Percentiles rank a stretch among this genome's conserved stretches.
These are phyloP conservation scores for Powellomyces hirtus DNA, from an alignment of 192 early-diverging fungal species.

Conservation along the genomic window DNA sequence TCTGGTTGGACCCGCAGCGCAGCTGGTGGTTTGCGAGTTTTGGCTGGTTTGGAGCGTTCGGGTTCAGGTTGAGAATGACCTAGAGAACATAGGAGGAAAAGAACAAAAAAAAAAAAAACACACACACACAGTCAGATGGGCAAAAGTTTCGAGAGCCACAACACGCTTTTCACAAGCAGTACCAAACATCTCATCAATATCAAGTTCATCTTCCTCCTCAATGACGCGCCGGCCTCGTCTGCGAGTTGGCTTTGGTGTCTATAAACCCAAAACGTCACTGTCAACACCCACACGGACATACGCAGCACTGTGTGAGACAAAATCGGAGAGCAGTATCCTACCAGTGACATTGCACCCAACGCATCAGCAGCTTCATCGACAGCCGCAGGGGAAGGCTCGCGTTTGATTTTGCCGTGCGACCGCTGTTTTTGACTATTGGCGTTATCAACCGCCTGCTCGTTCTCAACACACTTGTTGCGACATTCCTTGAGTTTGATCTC, in stretches of 20 bases:
- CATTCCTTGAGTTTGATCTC: conserved; percentile 74
- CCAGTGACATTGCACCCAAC: neutral
- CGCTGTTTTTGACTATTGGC: neutral
- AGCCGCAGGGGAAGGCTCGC: neutral
- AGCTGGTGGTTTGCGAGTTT: neutral
- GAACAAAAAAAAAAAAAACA: neutral
- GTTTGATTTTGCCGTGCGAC: neutral
- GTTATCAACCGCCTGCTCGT: conserved; percentile 41
- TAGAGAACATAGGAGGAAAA: no score
- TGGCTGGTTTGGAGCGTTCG: neutral
- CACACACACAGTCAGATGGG: no score
- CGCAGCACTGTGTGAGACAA: neutral
- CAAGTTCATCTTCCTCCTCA: neutral
- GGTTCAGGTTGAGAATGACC: no score
- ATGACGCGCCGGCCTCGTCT: neutral
- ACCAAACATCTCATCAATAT: conserved; percentile 14
- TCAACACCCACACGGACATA: neutral
- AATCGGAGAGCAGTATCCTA: neutral
- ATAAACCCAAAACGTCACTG: neutral
- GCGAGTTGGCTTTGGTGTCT: neutral
- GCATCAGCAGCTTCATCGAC: neutral
- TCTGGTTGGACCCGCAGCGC: neutral
- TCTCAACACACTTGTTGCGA: conserved; percentile 65
- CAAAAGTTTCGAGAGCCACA: neutral
- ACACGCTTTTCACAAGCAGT: neutral